Base-by-base conservation (phyloP, 2,329 filamentous ascomycete species). In the Colletotrichum cuscutae region DNA sequence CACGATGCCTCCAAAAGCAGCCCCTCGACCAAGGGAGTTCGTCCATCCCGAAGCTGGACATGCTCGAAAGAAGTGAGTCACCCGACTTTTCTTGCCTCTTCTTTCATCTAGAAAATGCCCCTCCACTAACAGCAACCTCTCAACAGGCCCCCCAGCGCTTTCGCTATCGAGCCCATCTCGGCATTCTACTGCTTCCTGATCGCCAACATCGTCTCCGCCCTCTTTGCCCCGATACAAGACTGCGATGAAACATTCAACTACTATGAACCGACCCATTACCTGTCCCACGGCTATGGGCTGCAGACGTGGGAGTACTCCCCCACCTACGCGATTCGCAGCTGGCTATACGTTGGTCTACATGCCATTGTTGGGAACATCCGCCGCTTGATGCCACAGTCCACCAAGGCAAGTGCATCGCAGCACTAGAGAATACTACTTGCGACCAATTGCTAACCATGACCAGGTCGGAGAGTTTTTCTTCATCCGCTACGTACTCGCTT, bases 301-400 rank as follows among this genome's bases (percentile, higher is more conserved):
- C 95, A 99, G 85, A 99, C 97, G 1, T 99, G 97, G 97, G 97
- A 99, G 83, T 99, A 98, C 84, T 97, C 96, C 1, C 97, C 97
- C 5, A 92, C 96, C 71, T 98, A 94, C 83, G 94, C 95, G 63
- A 98, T 99, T 77, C 92, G 97, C 75, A 98, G 95, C 84, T 99
- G 97, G 97, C 87, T 95, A 26, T 99, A 99, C 79, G 87, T 97
- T 49, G 89, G 87, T 5, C 83, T 98, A 1, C 96, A 99, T 82
- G 94, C 95, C 30, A 76, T 92, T 24, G 83, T 94, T 58, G 93
- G 91, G 57, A 94, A 90, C 74, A 76, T 94, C 22, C 89, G 91
- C 37, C 88, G 91, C 49, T 78, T 97, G 5, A 80, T 92, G 1
- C 91, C 91, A 2, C 88, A 88, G 61, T 84, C 90, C 2, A 89